Base-by-base conservation (phyloP, 257 asterid species). In the Linderniella brevidens region DNA sequence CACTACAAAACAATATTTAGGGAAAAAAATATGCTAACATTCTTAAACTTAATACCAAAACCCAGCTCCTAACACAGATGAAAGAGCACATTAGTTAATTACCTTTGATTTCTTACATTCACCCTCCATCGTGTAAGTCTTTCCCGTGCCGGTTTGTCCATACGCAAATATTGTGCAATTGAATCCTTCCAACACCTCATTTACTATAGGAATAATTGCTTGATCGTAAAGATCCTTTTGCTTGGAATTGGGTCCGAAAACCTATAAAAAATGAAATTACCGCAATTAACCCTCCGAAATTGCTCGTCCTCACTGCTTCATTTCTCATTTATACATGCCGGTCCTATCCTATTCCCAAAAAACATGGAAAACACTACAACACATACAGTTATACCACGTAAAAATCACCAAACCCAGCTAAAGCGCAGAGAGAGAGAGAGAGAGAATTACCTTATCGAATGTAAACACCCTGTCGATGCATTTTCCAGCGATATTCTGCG, bases 141-240 rank as follows among this genome's bases (percentile, higher is more conserved):
- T 82, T n/a, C 94, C 92, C 0, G 94, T 82, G 17, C 94, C 92
- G 2, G 92, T 82, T 58, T 79, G 94, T 52, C 94, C 87, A 56
- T 82, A 79, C 6, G 92, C 94, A 58, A 82, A 82, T 12, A 79
- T 82, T 1, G 94, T 82, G 47, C 94, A 82, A 64, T 82, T 79
- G 60, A 79, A 82, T 18, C 92, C 94, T 64, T 79, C 94, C 59
- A 82, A 55, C 13, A 82, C 87, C 60, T 82, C 94, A 60, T 79
- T 58, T 11, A 82, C 94, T 32, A 82, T 76, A 6, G 92, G 94
- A 8, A 79, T 65, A 44, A 82, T 70, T 36, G 92, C 92, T 65
- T 82, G 87, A 7, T 82, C 78, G 46, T 79, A 82, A 8, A 82
- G 86, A 54, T 79, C 94, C 49, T 46, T 76, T 54, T 82, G 94